Base-by-base conservation (phyloP, 768 basidiomycete genomes). In the Lyophyllum decastes region DNA sequence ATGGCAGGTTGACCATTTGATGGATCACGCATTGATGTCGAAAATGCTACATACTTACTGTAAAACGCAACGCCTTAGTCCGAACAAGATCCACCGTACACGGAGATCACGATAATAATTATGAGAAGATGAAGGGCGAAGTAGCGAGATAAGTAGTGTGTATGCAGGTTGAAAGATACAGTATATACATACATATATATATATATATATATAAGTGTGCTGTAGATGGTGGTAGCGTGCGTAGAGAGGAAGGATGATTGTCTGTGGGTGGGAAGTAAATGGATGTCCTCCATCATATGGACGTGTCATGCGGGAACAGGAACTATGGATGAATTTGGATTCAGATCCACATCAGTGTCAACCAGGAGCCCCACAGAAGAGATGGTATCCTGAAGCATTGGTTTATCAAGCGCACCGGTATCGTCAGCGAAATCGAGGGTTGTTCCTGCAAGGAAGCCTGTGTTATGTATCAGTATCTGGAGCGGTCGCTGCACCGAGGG, bases 271-370 rank as follows among this genome's bases (percentile, higher is more conserved):
- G 25, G 46, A 16, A 26, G 25, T 1, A 16, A 21, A 14, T 30
- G 25, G 16, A 59, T 33, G 57, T 34, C 22, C 19, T 34, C 33
- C 50, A 52, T 25, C 35, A 43, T 55, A 49, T 25, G 48, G 54
- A 14, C 25, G 34, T 24, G 49, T 56, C 47, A 62, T 56, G 62
- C 60, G 58, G 52, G 55, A 24, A 62, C 46, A 25, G 57, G 49
- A 6, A 24, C 4, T 43, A 62, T 50, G 16, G 55, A 59, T 43
- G 55, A 1, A n/a, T 54, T 58, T 43, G 45, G 25, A 34, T 61
- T 62, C 54, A 50, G 59, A 52, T 58, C 62, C 21, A 49, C 52
- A 50, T 58, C 57, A 59, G 51, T 35, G 33, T 62, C 57, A 35
- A 54, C 12, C 14, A 43, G 9, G 19, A 43, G 41, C 19, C 14